phyloP scores from a whole-genome alignment of 441 rosid species.

The Gossypium davidsonii region DNA sequence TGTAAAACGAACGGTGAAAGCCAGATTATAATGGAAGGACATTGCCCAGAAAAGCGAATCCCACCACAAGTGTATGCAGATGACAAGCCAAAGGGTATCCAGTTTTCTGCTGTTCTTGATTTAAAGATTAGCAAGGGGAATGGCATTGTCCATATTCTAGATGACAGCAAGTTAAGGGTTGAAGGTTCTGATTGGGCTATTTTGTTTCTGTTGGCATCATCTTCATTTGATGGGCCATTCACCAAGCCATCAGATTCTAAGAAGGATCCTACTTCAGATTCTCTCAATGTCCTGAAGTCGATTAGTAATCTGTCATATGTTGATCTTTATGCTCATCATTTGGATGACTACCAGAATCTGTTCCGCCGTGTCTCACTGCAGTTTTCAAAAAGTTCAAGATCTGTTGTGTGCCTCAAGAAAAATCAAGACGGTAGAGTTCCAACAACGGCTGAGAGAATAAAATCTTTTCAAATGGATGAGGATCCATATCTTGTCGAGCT shows the following conservation, averaged over 20 bases:
- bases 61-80: conserved; percentile 33
- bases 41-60: conserved; percentile 62
- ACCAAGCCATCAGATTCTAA: conserved; percentile 61
- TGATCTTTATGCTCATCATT: conserved; percentile 54
- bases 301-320: conserved; percentile 46
- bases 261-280: conserved; percentile 58
- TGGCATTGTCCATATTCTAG: conserved; percentile 40
- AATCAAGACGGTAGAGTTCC: conserved; percentile 26
- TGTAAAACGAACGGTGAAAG: conserved; percentile 37
- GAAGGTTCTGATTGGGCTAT: conserved; percentile 67
- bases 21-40: conserved; percentile 62
- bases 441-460: conserved; percentile 77
- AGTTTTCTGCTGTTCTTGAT: conserved; percentile 67
- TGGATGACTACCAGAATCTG: conserved; percentile 63
- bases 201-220: conserved; percentile 58
- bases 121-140: conserved; percentile 44
- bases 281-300: conserved; percentile 32
- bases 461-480: conserved; percentile 60
- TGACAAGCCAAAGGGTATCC: conserved; percentile 58
- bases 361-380: conserved; percentile 74
- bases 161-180: conserved; percentile 55
- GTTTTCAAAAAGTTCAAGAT: conserved; percentile 37
- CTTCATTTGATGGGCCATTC: conserved; percentile 82
- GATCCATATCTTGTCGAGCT: conserved; percentile 86
- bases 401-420: conserved; percentile 9